Evolutionary conservation across 352 stramenopile genomes (phyloP).

Genomic region (Pythium aphanidermatum): DNA sequence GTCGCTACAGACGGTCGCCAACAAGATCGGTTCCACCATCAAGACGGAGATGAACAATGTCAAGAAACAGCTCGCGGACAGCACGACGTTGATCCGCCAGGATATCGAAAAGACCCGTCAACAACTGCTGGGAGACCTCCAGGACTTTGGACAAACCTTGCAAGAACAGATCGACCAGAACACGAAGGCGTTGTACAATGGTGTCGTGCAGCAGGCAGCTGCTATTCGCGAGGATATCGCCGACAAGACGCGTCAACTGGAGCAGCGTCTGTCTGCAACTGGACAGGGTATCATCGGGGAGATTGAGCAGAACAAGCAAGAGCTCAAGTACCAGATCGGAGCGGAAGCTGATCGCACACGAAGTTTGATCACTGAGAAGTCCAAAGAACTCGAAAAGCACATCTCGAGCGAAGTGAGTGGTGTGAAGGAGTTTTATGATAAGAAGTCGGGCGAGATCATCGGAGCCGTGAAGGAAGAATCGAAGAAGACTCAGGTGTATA

Average conservation of each 20-base stretch:
- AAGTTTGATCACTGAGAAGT: neutral
- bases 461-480: constrained; percentile 2
- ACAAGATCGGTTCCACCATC: constrained; percentile 8
- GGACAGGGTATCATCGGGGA: neutral
- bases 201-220: neutral
- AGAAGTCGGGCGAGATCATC: constrained; percentile 5
- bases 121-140: neutral
- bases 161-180: constrained; percentile 5
- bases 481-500: neutral
- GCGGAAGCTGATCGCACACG: constrained; percentile 2
- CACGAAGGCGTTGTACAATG: neutral
- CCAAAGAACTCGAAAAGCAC: constrained; percentile 6
- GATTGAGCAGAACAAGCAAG: constrained; percentile 11
- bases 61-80: constrained; percentile 1
- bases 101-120: constrained; percentile 5
- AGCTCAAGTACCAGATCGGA: constrained; percentile 13
- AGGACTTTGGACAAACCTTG: neutral
- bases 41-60: neutral
- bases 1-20: constrained; percentile 3
- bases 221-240: constrained; percentile 4
- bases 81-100: constrained; percentile 2
- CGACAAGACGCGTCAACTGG: constrained; percentile 1
- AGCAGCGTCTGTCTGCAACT: neutral
- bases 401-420: constrained; percentile 1
- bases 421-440: neutral